A percentile compares a stretch with the other conserved stretches of the same genome.
These are phyloP conservation scores for Rachicladosporium sp. DNA, from an alignment of 2,329 filamentous ascomycete species.

Conservation along the genomic window DNA sequence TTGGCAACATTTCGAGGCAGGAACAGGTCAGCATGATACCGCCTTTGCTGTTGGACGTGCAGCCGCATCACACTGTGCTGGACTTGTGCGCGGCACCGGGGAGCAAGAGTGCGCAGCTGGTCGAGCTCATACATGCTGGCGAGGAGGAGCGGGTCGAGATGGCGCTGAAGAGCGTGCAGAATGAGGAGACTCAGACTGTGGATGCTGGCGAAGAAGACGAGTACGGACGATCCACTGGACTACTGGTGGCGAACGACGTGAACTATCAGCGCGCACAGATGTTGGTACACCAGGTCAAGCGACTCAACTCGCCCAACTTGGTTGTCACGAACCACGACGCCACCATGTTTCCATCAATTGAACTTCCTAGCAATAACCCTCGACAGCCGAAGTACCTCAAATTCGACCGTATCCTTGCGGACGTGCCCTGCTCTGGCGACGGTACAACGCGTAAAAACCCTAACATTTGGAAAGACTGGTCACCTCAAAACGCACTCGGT, in stretches of 20 bases:
- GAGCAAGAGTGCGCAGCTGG: constrained; percentile 89
- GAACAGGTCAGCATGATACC: constrained; percentile 99
- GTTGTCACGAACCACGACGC: constrained; percentile 98
- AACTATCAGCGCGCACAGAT: constrained; percentile 97
- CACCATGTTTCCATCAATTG: constrained; percentile 86
- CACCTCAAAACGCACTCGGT: constrained; percentile 72
- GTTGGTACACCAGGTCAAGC: constrained; percentile 95
- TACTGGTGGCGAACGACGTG: constrained; percentile 89
- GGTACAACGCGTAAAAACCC: constrained; percentile 89
- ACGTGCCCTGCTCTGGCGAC: constrained; percentile 94
- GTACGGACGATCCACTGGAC: constrained; percentile 75
- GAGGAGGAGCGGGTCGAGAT: constrained; percentile 77
- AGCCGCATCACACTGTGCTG: constrained; percentile 81
- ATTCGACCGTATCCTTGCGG: constrained; percentile 90
- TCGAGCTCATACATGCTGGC: constrained; percentile 86
- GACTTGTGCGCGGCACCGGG: constrained; percentile 95
- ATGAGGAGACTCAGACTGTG: constrained; percentile 27
- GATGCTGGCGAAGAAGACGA: constrained; percentile 45
- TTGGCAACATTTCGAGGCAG: constrained; percentile 94
- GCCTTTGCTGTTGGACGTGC: constrained; percentile 80
- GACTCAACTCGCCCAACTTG: constrained; percentile 88
- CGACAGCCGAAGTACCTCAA: constrained; percentile 61
- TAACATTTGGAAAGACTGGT: constrained; percentile 93
- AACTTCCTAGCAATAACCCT: constrained; percentile 52
- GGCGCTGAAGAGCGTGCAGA: constrained; percentile 47